A percentile compares a stretch with the other conserved stretches of the same genome.
phyloP scores from a whole-genome alignment of 257 asterid species.

The Solanum paucissectum region DNA sequence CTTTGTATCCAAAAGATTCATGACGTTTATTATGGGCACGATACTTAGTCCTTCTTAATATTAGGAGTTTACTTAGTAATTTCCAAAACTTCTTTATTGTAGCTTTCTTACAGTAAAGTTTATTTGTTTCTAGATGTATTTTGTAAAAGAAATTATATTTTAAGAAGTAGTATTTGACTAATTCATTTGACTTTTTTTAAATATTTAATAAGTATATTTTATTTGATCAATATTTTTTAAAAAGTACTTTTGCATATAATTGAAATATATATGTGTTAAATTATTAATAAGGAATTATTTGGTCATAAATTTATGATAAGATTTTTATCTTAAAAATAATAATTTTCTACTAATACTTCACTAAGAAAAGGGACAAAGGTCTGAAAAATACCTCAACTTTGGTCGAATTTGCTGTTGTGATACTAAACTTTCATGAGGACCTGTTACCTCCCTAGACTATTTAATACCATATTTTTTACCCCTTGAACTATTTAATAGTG shows the following conservation, averaged over 20 bases:
- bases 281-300: neutral
- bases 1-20: neutral
- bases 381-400: no score
- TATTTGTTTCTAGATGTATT: neutral
- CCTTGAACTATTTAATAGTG: no score
- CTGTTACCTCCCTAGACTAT: no score
- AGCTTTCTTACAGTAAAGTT: neutral
- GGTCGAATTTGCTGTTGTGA: fast-evolving
- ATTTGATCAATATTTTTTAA: neutral
- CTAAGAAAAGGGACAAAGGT: no score
- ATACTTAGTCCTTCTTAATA: neutral
- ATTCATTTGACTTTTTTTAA: neutral
- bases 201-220: neutral
- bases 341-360: neutral
- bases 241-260: neutral
- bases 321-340: neutral
- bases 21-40: neutral
- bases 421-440: no score
- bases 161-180: neutral
- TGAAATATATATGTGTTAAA: neutral
- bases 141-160: neutral
- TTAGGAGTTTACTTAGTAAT: neutral
- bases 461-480: no score
- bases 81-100: neutral
- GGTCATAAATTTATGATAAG: neutral